Evolutionary conservation across 2,329 filamentous ascomycete species (phyloP), one percentile per base, ranked within the genome.

Genomic region (Colletotrichum sp.): DNA sequence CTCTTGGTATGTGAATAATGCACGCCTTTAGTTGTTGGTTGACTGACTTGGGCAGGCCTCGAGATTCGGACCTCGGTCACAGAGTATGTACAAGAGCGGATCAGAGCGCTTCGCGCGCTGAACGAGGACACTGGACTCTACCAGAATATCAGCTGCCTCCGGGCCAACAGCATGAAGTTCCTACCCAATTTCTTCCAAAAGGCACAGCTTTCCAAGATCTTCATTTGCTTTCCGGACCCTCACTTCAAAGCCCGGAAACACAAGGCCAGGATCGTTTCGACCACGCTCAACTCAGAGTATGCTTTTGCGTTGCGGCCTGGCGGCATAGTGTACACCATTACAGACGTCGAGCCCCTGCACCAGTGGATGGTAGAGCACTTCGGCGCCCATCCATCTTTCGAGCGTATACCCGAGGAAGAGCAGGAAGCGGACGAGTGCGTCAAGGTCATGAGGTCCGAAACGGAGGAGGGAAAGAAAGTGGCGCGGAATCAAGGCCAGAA

Each of bases 111-210:
- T 21, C 93, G 97, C 6, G 87, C 88, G 15, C 93, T 96, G 81
- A 90, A 91, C 78, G 81, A 86, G 8, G 86, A 87, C 8, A 82
- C 83, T 32, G 84, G 86, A 67, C 84, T 87, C 63, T 99, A 95
- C 84, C 94, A 98, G 82, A 99, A 99, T 84, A 93, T 96, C 70
- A 93, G 94, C 38, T 98, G 95, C 82, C 88, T 99, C 64, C 93
- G 97, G 77, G 95, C 95, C 79, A 99, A 99, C 87, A 95, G 95
- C 7, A 99, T 99, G 97, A 99, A 99, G 84, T 99, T 99, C 85
- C 88, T 99, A n/a, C 96, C 98, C 77, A 99, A 99, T 83, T 98
- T 98, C 89, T 99, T 99, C 88, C 88, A 86, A 71, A 94, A 93
- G 81, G 89, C 87, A 16, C 96, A 98, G 83, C 91, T 99, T 16